Conservation (phyloP, 1,139 yeast genomes). For the Candida labiduridarum region DNA sequence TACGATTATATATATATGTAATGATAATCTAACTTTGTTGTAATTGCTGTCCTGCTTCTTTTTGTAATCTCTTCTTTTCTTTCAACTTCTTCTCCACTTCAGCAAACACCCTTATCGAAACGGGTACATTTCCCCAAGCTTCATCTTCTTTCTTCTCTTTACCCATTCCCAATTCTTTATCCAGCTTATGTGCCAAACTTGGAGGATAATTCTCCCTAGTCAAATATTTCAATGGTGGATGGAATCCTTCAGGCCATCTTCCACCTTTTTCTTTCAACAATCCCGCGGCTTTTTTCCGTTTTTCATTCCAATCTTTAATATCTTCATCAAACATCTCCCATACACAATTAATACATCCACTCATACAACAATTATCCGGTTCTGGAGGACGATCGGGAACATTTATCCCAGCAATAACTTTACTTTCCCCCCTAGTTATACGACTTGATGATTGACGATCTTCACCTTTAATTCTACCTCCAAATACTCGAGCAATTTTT, state of each 20-base stretch:
- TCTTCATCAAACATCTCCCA: slow-evolving; percentile 95
- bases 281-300: slow-evolving; percentile 63
- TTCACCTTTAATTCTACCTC: slow-evolving; percentile 61
- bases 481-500: slow-evolving; percentile 54
- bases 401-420: slow-evolving; percentile 64
- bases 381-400: slow-evolving; percentile 84
- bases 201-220: slow-evolving; percentile 37
- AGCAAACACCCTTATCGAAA: slow-evolving; percentile 79
- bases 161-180: slow-evolving; percentile 15
- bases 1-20: slow-evolving; percentile 4
- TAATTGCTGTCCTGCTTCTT: not conserved
- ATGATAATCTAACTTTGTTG: not conserved
- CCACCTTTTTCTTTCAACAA: slow-evolving; percentile 51
- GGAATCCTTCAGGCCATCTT: slow-evolving; percentile 80
- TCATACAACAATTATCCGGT: slow-evolving; percentile 97
- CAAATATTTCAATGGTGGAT: slow-evolving; percentile 59
- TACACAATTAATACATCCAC: slow-evolving; percentile 95
- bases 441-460: slow-evolving; percentile 54
- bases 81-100: slow-evolving; percentile 74
- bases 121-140: slow-evolving; percentile 71
- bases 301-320: slow-evolving; percentile 72
- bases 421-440: slow-evolving; percentile 41
- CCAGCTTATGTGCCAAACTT: slow-evolving; percentile 29
- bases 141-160: slow-evolving; percentile 19
- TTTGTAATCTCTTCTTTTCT: slow-evolving; percentile 24